Evolutionary conservation across 768 basidiomycete genomes (phyloP).

Genomic region (Polyporus arcularius): DNA sequence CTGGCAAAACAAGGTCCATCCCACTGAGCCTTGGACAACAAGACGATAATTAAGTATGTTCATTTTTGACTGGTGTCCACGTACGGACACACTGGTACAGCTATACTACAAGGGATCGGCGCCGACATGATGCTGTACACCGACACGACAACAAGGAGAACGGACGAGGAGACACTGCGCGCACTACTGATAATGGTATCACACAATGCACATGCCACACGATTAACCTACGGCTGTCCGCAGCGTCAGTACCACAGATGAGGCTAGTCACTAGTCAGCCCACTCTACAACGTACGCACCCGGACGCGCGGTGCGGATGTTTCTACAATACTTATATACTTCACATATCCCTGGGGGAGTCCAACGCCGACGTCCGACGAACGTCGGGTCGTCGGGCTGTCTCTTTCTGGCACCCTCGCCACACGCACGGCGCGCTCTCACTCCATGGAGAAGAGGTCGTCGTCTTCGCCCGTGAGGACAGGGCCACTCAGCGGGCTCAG

Average conservation of each 20-base stretch:
- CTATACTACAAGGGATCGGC: background rate
- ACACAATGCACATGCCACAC: background rate
- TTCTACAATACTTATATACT: slow-evolving; percentile 9
- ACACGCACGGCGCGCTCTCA: background rate
- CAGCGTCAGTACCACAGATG: slow-evolving; percentile 1
- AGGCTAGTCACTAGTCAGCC: background rate
- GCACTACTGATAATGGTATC: background rate
- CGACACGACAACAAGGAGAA: background rate
- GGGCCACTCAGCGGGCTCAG: slow-evolving; percentile 66
- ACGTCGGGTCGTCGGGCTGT: background rate
- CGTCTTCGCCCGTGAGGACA: slow-evolving; percentile 62
- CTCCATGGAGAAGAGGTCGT: slow-evolving; percentile 73
- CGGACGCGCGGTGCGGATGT: background rate
- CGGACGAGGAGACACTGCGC: background rate
- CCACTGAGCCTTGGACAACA: no score
- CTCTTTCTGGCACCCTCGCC: no score
- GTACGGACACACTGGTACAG: background rate
- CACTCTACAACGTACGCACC: background rate
- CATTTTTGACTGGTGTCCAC: background rate
- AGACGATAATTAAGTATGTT: background rate
- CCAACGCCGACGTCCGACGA: background rate
- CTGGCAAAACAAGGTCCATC: no score
- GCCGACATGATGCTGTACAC: no score
- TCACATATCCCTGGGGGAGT: background rate
- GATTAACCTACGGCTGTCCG: slow-evolving; percentile 3